Evolutionary conservation across 257 asterid species (phyloP).

Genomic region (Echites panduratus): DNA sequence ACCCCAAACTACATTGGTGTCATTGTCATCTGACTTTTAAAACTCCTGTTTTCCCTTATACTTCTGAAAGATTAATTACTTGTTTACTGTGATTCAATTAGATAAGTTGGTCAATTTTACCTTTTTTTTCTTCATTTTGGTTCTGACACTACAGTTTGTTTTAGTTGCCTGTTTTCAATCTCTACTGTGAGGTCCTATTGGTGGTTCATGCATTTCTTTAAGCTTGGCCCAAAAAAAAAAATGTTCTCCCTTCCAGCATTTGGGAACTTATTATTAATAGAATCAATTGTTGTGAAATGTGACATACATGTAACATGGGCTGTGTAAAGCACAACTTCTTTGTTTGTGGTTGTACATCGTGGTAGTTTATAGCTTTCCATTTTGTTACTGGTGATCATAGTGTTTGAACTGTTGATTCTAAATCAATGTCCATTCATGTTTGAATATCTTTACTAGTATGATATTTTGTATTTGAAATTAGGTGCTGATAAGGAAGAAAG

Average conservation of each 20-base stretch:
- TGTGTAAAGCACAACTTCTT: not conserved
- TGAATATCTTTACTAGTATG: not conserved
- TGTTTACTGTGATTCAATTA: not conserved
- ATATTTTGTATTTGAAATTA: constrained; percentile 8
- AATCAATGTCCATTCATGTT: not conserved
- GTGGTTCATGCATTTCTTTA: not conserved
- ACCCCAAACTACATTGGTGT: no score
- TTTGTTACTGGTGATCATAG: constrained; percentile 4
- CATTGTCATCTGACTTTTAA: not conserved
- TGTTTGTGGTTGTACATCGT: not conserved
- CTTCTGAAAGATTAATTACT: not conserved
- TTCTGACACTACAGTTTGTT: not conserved
- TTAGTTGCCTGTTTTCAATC: not conserved
- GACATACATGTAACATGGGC: not conserved
- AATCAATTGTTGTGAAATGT: not conserved
- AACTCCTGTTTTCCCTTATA: not conserved
- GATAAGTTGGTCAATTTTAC: not conserved
- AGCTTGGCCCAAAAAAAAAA: not conserved
- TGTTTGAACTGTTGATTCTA: not conserved
- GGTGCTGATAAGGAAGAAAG: constrained; percentile 14
- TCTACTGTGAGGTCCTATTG: not conserved
- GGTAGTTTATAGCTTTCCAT: not conserved
- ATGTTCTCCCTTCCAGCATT: not conserved
- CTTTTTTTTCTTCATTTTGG: not conserved
- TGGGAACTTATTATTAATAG: not conserved